Percentiles rank a stretch among this genome's conserved stretches.
These are phyloP conservation scores for Candida pseudoviswanathii DNA, from an alignment of 1,139 yeast genomes.

Conservation along the genomic window DNA sequence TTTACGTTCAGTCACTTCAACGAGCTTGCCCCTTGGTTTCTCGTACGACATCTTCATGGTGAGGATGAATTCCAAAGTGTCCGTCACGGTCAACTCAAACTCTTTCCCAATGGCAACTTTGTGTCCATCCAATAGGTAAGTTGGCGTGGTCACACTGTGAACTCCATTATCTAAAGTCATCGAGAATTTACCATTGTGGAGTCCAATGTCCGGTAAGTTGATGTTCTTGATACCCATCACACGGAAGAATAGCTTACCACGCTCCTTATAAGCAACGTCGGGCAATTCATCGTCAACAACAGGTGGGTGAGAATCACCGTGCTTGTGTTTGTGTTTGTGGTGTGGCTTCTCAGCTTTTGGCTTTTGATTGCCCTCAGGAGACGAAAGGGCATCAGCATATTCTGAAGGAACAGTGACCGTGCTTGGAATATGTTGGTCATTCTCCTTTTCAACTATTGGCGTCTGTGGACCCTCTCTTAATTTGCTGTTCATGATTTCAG, in stretches of 20 bases:
- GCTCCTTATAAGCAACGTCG: slow-evolving; percentile 38
- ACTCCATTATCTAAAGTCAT: slow-evolving; percentile 86
- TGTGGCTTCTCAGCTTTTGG: neutral
- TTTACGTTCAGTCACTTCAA: slow-evolving; percentile 59
- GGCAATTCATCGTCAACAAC: slow-evolving; percentile 14
- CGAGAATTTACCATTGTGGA: slow-evolving; percentile 64
- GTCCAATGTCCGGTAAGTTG: slow-evolving; percentile 55
- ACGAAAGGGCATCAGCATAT: slow-evolving; percentile 18
- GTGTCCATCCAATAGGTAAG: slow-evolving; percentile 46
- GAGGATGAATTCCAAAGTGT: slow-evolving; percentile 65
- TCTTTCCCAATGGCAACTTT: slow-evolving; percentile 68
- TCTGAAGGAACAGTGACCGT: slow-evolving; percentile 35
- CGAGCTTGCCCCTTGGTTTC: slow-evolving; percentile 54
- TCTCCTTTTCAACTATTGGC: neutral
- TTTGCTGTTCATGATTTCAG: slow-evolving; percentile 27
- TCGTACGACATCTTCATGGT: slow-evolving; percentile 71
- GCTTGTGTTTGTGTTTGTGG: slow-evolving; percentile 11
- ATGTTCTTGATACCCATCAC: slow-evolving; percentile 62
- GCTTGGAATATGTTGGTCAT: slow-evolving; percentile 20
- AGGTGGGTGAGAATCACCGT: slow-evolving; percentile 4
- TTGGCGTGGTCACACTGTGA: slow-evolving; percentile 80
- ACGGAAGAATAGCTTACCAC: slow-evolving; percentile 74
- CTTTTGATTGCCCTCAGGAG: neutral
- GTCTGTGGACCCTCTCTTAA: slow-evolving; percentile 22
- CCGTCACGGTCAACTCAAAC: slow-evolving; percentile 76